Evolutionary conservation across 2,329 filamentous ascomycete species (phyloP).

Genomic region (Daldinia sp.): DNA sequence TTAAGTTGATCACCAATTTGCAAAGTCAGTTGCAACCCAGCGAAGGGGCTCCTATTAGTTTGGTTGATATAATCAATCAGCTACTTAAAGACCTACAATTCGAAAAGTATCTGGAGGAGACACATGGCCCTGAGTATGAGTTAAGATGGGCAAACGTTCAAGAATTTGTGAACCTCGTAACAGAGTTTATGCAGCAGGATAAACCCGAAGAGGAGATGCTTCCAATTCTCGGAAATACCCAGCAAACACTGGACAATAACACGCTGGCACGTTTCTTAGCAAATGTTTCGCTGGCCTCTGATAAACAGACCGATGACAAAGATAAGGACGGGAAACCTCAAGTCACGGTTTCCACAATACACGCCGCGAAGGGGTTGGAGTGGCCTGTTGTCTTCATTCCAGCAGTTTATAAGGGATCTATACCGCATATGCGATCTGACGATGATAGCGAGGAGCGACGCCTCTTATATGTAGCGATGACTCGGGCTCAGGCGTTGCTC

Average conservation of each 20-base stretch:
- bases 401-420: slow-evolving; percentile 86
- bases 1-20: slow-evolving; percentile 53
- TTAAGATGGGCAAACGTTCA: slow-evolving; percentile 87
- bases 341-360: slow-evolving; percentile 94
- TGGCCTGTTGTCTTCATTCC: slow-evolving; percentile 97
- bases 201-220: slow-evolving; percentile 62
- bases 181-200: slow-evolving; percentile 67
- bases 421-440: slow-evolving; percentile 87
- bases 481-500: slow-evolving; percentile 83
- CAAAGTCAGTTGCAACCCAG: slow-evolving; percentile 45
- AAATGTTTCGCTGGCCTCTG: slow-evolving; percentile 86
- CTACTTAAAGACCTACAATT: slow-evolving; percentile 73
- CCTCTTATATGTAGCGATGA: slow-evolving; percentile 96
- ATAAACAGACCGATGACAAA: slow-evolving; percentile 71
- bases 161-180: slow-evolving; percentile 82
- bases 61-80: slow-evolving; percentile 61
- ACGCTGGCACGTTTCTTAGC: slow-evolving; percentile 81
- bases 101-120: slow-evolving; percentile 74
- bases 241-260: slow-evolving; percentile 71
- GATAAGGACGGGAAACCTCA: slow-evolving; percentile 65
- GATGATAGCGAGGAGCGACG: slow-evolving; percentile 88
- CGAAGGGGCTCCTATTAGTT: slow-evolving; percentile 45
- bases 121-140: slow-evolving; percentile 74
- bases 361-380: slow-evolving; percentile 93
- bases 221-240: slow-evolving; percentile 74